Percentiles rank a stretch among this genome's conserved stretches.
Evolutionary conservation across 176 grass and related monocot genomes (phyloP).

Genomic region (Phragmites australis): DNA sequence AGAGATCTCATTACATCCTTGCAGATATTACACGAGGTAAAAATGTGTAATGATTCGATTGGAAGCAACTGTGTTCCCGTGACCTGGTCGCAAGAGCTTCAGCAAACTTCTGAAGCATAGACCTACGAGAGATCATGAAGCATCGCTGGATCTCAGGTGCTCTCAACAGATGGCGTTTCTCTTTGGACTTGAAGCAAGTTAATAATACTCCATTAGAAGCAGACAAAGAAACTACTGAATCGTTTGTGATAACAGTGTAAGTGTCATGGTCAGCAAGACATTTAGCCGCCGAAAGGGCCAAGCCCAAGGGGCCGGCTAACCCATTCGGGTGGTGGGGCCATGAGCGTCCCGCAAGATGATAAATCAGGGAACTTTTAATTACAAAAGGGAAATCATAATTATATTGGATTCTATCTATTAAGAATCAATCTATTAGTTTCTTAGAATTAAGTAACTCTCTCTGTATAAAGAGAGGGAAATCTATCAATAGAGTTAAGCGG

Average conservation of each 20-base stretch:
- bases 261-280: background rate
- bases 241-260: background rate
- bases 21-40: background rate
- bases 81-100: conserved; percentile 26
- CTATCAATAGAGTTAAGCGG: no score
- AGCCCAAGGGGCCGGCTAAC: no score
- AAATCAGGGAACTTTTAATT: no score
- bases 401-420: no score
- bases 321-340: no score
- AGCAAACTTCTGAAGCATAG: conserved; percentile 33
- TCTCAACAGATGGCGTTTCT: background rate
- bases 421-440: no score
- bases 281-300: no score
- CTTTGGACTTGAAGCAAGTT: conserved; percentile 25
- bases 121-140: conserved; percentile 22
- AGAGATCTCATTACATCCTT: background rate
- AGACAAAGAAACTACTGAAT: background rate
- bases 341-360: no score
- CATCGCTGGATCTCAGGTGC: conserved; percentile 41
- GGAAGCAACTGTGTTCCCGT: conserved; percentile 5
- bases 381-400: no score
- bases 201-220: background rate
- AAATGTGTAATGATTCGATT: background rate
- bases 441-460: no score
- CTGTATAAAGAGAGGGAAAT: no score